Evolutionary conservation across 1,284 basidiomycete genomes (phyloP).

Genomic region (Thelephora terrestris): DNA sequence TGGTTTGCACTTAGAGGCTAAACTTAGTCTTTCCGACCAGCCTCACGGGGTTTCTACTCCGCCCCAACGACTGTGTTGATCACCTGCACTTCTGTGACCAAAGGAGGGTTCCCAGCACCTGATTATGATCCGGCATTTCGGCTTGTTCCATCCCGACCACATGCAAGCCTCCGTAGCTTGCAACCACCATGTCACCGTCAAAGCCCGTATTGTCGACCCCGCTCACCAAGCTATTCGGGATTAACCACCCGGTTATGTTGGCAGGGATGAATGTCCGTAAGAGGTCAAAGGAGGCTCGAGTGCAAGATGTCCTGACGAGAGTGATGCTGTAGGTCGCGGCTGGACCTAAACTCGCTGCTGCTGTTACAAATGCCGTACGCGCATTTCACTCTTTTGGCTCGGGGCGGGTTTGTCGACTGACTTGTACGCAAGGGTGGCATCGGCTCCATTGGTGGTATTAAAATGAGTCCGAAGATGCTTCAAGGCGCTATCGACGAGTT

Average conservation of each 20-base stretch:
- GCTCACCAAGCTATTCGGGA: constrained; percentile 60
- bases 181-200: constrained; percentile 13
- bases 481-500: constrained; percentile 57
- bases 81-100: too few relatives aligned
- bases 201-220: constrained; percentile 44
- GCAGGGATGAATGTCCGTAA: constrained; percentile 31
- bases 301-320: too few relatives aligned
- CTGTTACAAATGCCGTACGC: constrained; percentile 64
- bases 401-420: background rate
- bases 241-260: constrained; percentile 78
- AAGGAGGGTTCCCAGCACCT: background rate
- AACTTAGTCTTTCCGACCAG: background rate
- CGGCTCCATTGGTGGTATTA: constrained; percentile 77
- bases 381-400: background rate
- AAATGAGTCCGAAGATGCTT: constrained; percentile 59
- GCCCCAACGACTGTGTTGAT: background rate
- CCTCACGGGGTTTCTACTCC: background rate
- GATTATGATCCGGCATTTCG: background rate
- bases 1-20: background rate
- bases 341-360: constrained; percentile 67
- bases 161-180: background rate
- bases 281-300: too few relatives aligned
- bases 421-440: constrained; percentile 44
- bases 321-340: constrained; percentile 71
- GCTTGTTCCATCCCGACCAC: background rate